Evolutionary conservation across 345 rosid species (phyloP).

Genomic region (Citrus unshiu): DNA sequence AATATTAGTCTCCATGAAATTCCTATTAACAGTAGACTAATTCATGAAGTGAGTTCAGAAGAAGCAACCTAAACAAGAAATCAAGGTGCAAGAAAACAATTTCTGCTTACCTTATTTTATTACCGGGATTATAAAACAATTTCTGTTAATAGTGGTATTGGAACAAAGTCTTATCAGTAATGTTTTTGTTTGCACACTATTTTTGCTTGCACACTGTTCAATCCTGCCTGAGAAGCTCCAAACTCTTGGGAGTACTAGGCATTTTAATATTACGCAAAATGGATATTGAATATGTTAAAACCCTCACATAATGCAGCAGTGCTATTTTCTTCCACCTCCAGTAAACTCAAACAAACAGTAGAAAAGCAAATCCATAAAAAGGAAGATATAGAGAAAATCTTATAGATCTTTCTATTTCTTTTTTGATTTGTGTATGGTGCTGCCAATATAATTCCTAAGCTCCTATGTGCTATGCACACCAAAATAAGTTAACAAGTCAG

Average conservation of each 20-base stretch:
- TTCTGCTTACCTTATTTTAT: not conserved
- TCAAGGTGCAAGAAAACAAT: not conserved
- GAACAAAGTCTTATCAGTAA: not conserved
- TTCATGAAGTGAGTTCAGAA: no score
- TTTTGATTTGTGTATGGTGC: conserved; percentile 3
- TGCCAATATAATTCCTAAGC: conserved; percentile 16
- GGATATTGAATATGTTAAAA: not conserved
- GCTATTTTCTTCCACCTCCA: not conserved
- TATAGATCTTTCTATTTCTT: conserved; percentile 14
- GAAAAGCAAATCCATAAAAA: not conserved
- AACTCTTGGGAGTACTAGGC: not conserved
- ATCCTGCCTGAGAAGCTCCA: not conserved
- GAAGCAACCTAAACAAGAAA: not conserved
- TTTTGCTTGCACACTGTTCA: not conserved
- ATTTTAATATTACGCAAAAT: not conserved
- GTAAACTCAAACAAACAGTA: not conserved
- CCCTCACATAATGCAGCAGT: not conserved
- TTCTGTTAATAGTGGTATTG: no score
- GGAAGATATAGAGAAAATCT: not conserved
- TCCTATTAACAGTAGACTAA: no score
- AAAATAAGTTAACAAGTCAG: conserved; percentile 9
- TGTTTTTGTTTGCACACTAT: not conserved
- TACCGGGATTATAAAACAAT: no score
- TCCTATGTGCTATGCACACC: conserved; percentile 30
- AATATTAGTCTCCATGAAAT: no score